Evolutionary conservation across 164 flowering plant genomes (phyloP).

Genomic region (Sedum album): DNA sequence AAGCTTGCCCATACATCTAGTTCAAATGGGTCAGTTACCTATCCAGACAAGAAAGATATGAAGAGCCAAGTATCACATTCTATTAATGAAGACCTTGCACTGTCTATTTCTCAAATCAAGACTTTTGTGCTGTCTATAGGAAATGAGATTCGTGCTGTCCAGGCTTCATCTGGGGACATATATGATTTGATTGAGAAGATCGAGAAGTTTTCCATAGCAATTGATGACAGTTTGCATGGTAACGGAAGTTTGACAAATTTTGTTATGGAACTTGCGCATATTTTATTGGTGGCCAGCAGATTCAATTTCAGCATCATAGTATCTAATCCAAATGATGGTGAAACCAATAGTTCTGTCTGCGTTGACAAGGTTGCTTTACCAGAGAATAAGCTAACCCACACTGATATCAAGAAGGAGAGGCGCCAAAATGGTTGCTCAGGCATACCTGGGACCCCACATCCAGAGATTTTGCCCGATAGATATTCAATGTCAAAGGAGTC

Average conservation of each 20-base stretch:
- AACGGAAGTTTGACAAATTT: constrained; percentile 40
- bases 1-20: constrained; percentile 61
- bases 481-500: constrained; percentile 9
- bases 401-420: constrained; percentile 35
- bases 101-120: constrained; percentile 58
- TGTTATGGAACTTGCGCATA: constrained; percentile 57
- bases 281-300: constrained; percentile 46
- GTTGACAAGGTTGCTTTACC: constrained; percentile 80
- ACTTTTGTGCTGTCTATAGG: constrained; percentile 55
- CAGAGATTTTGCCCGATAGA: constrained; percentile 57
- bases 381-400: constrained; percentile 48
- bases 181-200: constrained; percentile 24
- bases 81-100: constrained; percentile 27
- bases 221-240: constrained; percentile 30
- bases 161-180: constrained; percentile 30
- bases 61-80: constrained; percentile 19
- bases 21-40: constrained; percentile 32
- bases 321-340: constrained; percentile 40
- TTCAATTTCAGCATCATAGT: constrained; percentile 44
- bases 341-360: constrained; percentile 55
- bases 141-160: constrained; percentile 49
- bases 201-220: constrained; percentile 34
- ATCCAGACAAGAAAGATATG: constrained; percentile 18
- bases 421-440: constrained; percentile 41
- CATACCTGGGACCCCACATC: constrained; percentile 47